Percentiles rank a stretch among this genome's conserved stretches.
Evolutionary conservation across 1,139 yeast genomes (phyloP).

Genomic region (Yamadazyma trypodendri): DNA sequence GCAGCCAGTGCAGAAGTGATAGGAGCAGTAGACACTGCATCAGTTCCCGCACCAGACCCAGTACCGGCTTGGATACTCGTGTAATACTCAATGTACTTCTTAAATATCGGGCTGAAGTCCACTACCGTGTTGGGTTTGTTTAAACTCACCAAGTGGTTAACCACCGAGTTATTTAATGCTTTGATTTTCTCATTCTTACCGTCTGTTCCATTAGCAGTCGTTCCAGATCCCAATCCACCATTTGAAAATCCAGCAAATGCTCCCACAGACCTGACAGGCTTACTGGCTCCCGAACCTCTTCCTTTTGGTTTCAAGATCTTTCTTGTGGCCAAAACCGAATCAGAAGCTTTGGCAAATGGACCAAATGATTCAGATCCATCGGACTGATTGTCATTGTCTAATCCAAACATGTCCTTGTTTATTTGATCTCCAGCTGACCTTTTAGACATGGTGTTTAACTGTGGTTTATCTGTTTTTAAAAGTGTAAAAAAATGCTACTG

Average conservation of each 20-base stretch:
- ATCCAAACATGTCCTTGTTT: slow-evolving; percentile 41
- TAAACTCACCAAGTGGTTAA: slow-evolving; percentile 46
- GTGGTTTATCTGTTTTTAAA: too few relatives aligned
- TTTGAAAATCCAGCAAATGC: background rate
- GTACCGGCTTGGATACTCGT: slow-evolving; percentile 31
- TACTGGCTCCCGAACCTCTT: slow-evolving; percentile 9
- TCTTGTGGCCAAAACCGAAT: slow-evolving; percentile 63
- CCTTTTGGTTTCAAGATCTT: slow-evolving; percentile 63
- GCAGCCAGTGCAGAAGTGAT: background rate
- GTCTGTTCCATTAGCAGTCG: slow-evolving; percentile 1
- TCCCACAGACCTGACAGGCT: slow-evolving; percentile 7
- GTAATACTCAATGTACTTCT: slow-evolving; percentile 60
- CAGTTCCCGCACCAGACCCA: background rate
- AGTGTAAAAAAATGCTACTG: too few relatives aligned
- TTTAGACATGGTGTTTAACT: slow-evolving; percentile 64
- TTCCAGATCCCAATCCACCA: background rate
- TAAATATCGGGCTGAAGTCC: slow-evolving; percentile 56
- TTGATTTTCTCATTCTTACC: slow-evolving; percentile 44
- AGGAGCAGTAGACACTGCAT: background rate
- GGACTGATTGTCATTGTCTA: slow-evolving; percentile 31
- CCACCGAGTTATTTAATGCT: slow-evolving; percentile 70
- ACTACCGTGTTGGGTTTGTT: slow-evolving; percentile 49
- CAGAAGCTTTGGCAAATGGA: slow-evolving; percentile 51
- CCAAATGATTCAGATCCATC: slow-evolving; percentile 26
- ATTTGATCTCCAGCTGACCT: slow-evolving; percentile 64